Evolutionary conservation across 208 protist genomes (phyloP).

Genomic region (Herpetomonas muscarum): DNA sequence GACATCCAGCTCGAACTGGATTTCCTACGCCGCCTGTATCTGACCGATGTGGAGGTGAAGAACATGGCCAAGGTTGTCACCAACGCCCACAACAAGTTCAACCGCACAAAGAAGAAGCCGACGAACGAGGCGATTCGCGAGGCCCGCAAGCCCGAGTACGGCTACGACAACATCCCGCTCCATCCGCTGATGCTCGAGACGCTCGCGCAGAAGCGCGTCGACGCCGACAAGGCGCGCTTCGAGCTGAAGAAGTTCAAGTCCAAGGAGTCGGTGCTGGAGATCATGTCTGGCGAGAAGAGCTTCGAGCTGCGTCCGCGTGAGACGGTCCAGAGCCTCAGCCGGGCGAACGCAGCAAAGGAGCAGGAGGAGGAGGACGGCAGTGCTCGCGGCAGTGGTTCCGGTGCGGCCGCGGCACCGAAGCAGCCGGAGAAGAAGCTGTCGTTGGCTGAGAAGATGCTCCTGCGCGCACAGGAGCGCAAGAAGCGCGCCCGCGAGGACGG

Average conservation of each 20-base stretch:
- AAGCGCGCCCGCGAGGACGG: constrained; percentile 45
- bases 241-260: constrained; percentile 78
- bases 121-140: constrained; percentile 86
- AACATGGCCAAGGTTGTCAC: constrained; percentile 78
- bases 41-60: constrained; percentile 69
- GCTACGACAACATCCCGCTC: constrained; percentile 68
- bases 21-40: constrained; percentile 62
- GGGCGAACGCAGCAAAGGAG: constrained; percentile 4
- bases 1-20: constrained; percentile 85
- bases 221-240: constrained; percentile 61
- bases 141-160: constrained; percentile 70
- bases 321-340: constrained; percentile 54
- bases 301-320: constrained; percentile 58
- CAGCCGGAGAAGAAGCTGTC: constrained; percentile 41
- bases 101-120: constrained; percentile 85
- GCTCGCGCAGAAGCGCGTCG: constrained; percentile 44
- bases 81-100: constrained; percentile 89
- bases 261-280: constrained; percentile 80
- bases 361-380: constrained; percentile 8
- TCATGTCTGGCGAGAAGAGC: constrained; percentile 74
- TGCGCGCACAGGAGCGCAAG: constrained; percentile 79
- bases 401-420: background rate
- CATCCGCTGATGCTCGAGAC: constrained; percentile 82
- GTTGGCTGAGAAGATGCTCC: constrained; percentile 75
- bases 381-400: background rate